A percentile compares a stretch with the other conserved stretches of the same genome.
Evolutionary conservation across 768 basidiomycete species (phyloP).

Genomic region (Cystoderma amianthinum): DNA sequence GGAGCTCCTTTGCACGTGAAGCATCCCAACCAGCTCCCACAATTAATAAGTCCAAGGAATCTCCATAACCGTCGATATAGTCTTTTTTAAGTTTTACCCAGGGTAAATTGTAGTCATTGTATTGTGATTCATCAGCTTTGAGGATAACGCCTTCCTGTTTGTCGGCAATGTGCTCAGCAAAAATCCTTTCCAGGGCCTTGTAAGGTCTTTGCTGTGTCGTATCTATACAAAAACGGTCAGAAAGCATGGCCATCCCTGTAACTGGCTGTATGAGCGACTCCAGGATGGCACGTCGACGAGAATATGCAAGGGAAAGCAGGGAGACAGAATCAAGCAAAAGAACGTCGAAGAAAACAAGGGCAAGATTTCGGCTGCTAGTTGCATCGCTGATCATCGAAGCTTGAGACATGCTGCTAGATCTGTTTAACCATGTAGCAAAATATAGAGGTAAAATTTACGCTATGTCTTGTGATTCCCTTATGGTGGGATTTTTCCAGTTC

Average conservation of each 20-base stretch:
- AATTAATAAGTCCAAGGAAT: conserved; percentile 72
- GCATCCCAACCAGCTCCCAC: conserved; percentile 79
- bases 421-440: not conserved
- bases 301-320: conserved; percentile 51
- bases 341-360: conserved; percentile 84
- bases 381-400: conserved; percentile 23
- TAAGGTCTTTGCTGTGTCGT: conserved; percentile 16
- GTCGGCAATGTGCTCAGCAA: conserved; percentile 43
- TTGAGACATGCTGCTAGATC: no score
- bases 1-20: conserved; percentile 65
- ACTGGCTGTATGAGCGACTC: conserved; percentile 46
- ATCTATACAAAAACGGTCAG: conserved; percentile 45
- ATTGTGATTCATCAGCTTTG: conserved; percentile 63
- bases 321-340: conserved; percentile 60
- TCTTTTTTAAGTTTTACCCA: conserved; percentile 92
- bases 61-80: conserved; percentile 81
- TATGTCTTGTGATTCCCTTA: conserved; percentile 11
- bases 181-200: conserved; percentile 29
- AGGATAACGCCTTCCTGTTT: conserved; percentile 70
- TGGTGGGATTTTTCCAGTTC: conserved; percentile 11
- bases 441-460: conserved; percentile 1
- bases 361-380: conserved; percentile 48
- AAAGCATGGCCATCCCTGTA: conserved; percentile 60
- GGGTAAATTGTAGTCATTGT: conserved; percentile 55
- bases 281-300: conserved; percentile 50